Evolutionary conservation across 352 stramenopile species (phyloP).

Genomic region (Phytophthora macrochlamydospora): DNA sequence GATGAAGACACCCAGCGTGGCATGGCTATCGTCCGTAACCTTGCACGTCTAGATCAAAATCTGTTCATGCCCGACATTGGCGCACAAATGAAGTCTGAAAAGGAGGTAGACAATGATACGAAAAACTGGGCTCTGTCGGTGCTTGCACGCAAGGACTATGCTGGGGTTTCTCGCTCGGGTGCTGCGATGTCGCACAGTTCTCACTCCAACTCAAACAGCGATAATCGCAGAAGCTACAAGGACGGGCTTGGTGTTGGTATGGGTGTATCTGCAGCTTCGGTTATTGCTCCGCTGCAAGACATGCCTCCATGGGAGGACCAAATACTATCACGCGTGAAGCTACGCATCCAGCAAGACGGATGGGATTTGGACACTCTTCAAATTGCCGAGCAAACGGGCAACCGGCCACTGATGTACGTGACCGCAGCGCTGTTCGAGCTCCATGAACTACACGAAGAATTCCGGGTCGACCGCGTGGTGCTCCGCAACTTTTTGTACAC

Average conservation of each 20-base stretch:
- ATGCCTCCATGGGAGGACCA: constrained; percentile 74
- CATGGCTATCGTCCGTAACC: constrained; percentile 66
- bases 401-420: constrained; percentile 80
- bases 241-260: constrained; percentile 44
- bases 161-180: constrained; percentile 51
- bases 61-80: constrained; percentile 82
- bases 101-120: constrained; percentile 80
- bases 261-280: constrained; percentile 14
- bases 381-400: constrained; percentile 69
- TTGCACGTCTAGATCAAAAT: constrained; percentile 82
- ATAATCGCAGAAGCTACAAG: constrained; percentile 59
- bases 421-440: constrained; percentile 80
- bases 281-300: constrained; percentile 46
- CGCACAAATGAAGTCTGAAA: constrained; percentile 82
- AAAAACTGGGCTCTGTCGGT: constrained; percentile 86
- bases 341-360: constrained; percentile 61
- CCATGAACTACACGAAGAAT: constrained; percentile 80
- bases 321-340: constrained; percentile 48
- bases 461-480: constrained; percentile 72
- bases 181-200: constrained; percentile 70
- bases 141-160: constrained; percentile 75
- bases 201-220: constrained; percentile 78
- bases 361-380: constrained; percentile 77
- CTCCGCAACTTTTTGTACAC: constrained; percentile 83
- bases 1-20: constrained; percentile 57